phyloP scores from a whole-genome alignment of 2,329 filamentous ascomycete genomes.

The Talaromyces funiculosus region DNA sequence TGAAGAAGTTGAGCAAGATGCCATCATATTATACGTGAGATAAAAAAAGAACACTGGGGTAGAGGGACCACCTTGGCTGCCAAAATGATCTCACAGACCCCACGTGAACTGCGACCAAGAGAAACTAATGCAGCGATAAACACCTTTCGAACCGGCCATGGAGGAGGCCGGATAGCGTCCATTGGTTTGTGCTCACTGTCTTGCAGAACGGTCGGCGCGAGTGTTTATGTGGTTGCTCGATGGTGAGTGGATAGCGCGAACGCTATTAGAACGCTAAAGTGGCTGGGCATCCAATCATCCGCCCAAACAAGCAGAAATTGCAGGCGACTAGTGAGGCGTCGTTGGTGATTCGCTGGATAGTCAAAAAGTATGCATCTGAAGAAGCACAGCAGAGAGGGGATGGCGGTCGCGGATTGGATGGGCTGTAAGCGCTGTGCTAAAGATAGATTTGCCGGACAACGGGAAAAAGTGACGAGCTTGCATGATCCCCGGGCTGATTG shows the following conservation, averaged over 20 bases:
- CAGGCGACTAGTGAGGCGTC: background rate
- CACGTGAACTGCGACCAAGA: background rate
- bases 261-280: background rate
- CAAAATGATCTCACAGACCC: slow-evolving; percentile 8
- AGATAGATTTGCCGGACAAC: background rate
- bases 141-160: background rate
- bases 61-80: background rate
- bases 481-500: background rate
- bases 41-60: slow-evolving; percentile 15
- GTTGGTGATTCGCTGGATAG: background rate
- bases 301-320: background rate
- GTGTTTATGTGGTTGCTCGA: background rate
- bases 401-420: slow-evolving; percentile 1
- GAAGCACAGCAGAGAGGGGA: background rate
- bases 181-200: slow-evolving; percentile 1
- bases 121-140: slow-evolving; percentile 1
- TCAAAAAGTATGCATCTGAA: background rate
- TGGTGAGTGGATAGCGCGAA: background rate
- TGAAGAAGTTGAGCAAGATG: slow-evolving; percentile 4
- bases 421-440: background rate
- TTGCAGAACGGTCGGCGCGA: slow-evolving; percentile 2
- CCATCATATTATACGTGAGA: slow-evolving; percentile 18
- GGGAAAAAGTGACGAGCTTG: background rate
- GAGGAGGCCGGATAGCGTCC: background rate
- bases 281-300: background rate